Evolutionary conservation across 2,329 filamentous ascomycete genomes (phyloP), one percentile per base, ranked within the genome.

Genomic region (Grosmannia huntii): DNA sequence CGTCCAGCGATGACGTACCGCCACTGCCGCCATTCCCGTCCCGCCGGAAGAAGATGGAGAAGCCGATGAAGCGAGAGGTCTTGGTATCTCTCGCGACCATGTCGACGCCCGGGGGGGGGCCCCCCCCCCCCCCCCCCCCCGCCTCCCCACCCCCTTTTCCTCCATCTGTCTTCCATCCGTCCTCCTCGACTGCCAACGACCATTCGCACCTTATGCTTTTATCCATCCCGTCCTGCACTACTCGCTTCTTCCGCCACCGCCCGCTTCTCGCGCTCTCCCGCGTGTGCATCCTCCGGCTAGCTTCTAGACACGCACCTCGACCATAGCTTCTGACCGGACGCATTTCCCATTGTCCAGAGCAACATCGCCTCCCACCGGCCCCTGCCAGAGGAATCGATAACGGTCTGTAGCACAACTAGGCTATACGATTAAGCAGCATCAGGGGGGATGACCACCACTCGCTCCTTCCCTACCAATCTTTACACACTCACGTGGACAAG

Each of bases 41-140:
- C 14, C 5, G 48, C 21, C 27, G 16, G 14, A 50, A 50, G 48
- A 50, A 25, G 48, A 28, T 23, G 23, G 27, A 9, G 10, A 25
- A 50, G 23, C n/a, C 23, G 25, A 50, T 11, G 9, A n/a, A 46
- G 44, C 19, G 19, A 46, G 44, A 46, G 19, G 44, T 21, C 19
- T 21, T 46, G 44, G 44, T n/a, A 3, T n/a, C n/a, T 23, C 44
- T n/a, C 44, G 44, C 41, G 41, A 12, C 41, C n/a, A 9, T n/a
- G 5, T 21, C 41, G 41, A n/a, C 44, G 11, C 44, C 44, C 10
- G 44, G n/a, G n/a, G n/a, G n/a, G n/a, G n/a, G n/a, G n/a, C n/a
- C n/a, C n/a, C n/a, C n/a, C n/a, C n/a, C n/a, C n/a, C n/a, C n/a
- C 6, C 66, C 58, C 60, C 61, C 55, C 55, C 52, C 49, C 57